Evolutionary conservation across 805 yeast species (phyloP).

Genomic region (Metschnikowia peoriensis): DNA sequence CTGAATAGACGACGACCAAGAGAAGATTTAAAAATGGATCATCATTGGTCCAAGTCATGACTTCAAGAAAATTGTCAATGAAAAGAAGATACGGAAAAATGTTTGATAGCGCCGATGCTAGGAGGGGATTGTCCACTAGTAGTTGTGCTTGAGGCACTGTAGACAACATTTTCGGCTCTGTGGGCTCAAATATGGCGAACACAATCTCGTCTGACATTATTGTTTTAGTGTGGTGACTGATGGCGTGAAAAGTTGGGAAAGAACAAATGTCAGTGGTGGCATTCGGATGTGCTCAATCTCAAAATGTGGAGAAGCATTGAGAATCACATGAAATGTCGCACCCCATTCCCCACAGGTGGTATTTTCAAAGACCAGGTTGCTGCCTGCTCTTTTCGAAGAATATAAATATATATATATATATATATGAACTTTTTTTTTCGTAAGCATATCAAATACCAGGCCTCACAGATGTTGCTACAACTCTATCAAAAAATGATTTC

Average conservation of each 20-base stretch:
- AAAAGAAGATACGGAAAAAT: conserved; percentile 48
- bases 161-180: conserved; percentile 34
- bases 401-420: too few species aligned
- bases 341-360: neutral
- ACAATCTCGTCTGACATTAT: conserved; percentile 17
- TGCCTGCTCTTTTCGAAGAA: too few species aligned
- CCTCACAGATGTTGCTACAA: too few species aligned
- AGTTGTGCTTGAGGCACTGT: conserved; percentile 28
- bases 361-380: too few species aligned
- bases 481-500: too few species aligned
- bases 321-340: conserved; percentile 14
- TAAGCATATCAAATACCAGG: too few species aligned
- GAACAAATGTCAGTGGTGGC: neutral
- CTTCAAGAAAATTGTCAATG: conserved; percentile 42
- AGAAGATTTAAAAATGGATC: conserved; percentile 49
- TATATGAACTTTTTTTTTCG: too few species aligned
- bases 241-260: neutral
- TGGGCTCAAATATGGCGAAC: conserved; percentile 36
- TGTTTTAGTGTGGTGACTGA: neutral
- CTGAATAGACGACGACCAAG: conserved; percentile 36
- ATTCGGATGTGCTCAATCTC: neutral
- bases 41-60: conserved; percentile 56
- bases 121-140: conserved; percentile 43
- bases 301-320: conserved; percentile 16
- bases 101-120: conserved; percentile 47